phyloP scores from a whole-genome alignment of 306 rosid genomes.

The Begonia masoniana region DNA sequence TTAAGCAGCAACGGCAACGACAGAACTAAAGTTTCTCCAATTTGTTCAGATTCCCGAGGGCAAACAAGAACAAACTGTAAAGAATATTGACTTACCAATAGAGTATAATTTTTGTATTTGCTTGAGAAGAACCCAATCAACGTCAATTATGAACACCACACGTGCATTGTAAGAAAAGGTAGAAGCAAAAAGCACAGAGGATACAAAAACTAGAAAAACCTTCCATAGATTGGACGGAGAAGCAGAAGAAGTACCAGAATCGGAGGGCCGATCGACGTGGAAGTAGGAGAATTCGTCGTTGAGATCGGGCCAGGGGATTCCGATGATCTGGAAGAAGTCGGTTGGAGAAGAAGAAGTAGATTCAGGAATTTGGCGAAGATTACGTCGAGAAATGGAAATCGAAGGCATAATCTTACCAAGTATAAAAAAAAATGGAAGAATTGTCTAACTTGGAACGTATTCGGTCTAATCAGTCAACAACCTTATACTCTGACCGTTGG shows the following conservation, averaged over 20 bases:
- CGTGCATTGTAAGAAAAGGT: not conserved
- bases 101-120: constrained; percentile 70
- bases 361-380: no score
- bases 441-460: no score
- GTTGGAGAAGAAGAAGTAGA: no score
- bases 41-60: no score
- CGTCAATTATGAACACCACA: constrained; percentile 30
- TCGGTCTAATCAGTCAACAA: no score
- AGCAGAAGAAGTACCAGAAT: constrained; percentile 32
- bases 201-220: not conserved
- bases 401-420: no score
- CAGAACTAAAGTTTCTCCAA: no score
- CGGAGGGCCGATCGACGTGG: constrained; percentile 59
- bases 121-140: constrained; percentile 55
- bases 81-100: constrained; percentile 48
- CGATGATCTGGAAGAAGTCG: constrained; percentile 10
- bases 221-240: not conserved
- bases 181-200: not conserved
- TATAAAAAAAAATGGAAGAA: no score
- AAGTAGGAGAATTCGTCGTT: constrained; percentile 65
- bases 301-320: constrained; percentile 78
- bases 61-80: not conserved
- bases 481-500: no score
- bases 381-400: no score
- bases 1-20: no score